Base-by-base conservation (phyloP, 169 alveolate genomes). In the Babesia ovis region DNA sequence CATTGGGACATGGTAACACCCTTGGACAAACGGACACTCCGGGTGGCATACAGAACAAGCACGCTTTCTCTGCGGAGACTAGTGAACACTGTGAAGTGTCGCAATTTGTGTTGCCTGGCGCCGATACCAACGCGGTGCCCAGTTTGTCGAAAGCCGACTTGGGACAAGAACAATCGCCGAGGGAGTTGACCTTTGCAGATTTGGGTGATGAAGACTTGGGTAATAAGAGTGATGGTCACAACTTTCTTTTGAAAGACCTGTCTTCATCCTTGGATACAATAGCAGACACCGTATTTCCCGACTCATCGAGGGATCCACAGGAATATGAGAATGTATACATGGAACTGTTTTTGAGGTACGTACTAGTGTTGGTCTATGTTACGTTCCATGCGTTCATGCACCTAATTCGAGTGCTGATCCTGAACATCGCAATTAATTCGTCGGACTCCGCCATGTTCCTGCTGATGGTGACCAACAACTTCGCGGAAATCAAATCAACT, bases 391-490 rank as follows among this genome's bases (percentile, higher is more conserved):
- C 95, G 16, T 85, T 86, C 59, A 82, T 92, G 74, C 97, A 94
- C 37, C 90, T 94, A 58, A 68, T 93, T 27, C 86, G 97, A 31
- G 94, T 92, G 37, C 82, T 94, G 42, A 85, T 92, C 35, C 77
- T 94, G 41, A 93, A 92, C 76, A 93, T 94, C 32, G 95, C 97
- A n/a, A 89, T 94, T 46, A 91, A 93, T 59, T 94, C 97, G 18
- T 91, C 96, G 50, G 97, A 93, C 85, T 90, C 94, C 3, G 90
- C 94, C 14, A 93, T 93, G 97, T 93, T 93, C 77, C 74, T 93
- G 31, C 85, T 93, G 35, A 90, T 93, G 62, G 91, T 93, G 37
- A 93, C 95, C 64, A 93, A 94, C 83, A 93, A 93, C 79, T 93
- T 93, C 46, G 93, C 95, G 27, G 97, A 93, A 61, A 88, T 93